phyloP scores from a whole-genome alignment of 345 rosid genomes.

The Dimocarpus longan region DNA sequence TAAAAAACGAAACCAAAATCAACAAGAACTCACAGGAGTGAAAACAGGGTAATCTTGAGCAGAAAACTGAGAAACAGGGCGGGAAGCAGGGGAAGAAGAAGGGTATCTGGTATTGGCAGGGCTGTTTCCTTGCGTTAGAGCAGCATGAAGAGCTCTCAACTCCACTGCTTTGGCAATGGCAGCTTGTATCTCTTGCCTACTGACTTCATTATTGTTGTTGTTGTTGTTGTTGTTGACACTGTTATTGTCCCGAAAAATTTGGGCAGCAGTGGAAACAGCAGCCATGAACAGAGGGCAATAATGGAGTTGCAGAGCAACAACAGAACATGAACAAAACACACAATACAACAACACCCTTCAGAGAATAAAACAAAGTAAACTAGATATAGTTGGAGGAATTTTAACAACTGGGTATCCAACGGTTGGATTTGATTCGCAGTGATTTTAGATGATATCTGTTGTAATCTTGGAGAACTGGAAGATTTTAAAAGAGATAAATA shows the following conservation, averaged over 20 bases:
- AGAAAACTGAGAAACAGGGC: slow-evolving; percentile 59
- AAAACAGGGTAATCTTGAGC: slow-evolving; percentile 97
- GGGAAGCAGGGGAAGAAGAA: slow-evolving; percentile 64
- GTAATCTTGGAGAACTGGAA: slow-evolving; percentile 42
- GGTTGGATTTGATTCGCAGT: slow-evolving; percentile 41
- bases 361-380: slow-evolving; percentile 20
- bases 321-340: slow-evolving; percentile 22
- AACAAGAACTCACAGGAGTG: slow-evolving; percentile 69
- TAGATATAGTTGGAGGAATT: background rate
- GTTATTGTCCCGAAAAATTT: slow-evolving; percentile 38
- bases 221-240: slow-evolving; percentile 19
- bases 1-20: background rate
- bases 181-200: slow-evolving; percentile 65
- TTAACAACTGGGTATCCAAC: slow-evolving; percentile 26
- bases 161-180: slow-evolving; percentile 92
- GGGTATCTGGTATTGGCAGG: slow-evolving; percentile 58
- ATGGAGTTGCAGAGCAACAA: slow-evolving; percentile 23
- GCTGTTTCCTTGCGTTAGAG: slow-evolving; percentile 66
- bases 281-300: slow-evolving; percentile 52
- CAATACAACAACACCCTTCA: slow-evolving; percentile 12
- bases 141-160: slow-evolving; percentile 80
- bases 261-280: slow-evolving; percentile 45
- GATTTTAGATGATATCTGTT: slow-evolving; percentile 43
- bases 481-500: background rate
- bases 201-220: slow-evolving; percentile 37